phyloP scores from a whole-genome alignment of 495 filamentous ascomycete species.

The Trichoderma asperelloides region DNA sequence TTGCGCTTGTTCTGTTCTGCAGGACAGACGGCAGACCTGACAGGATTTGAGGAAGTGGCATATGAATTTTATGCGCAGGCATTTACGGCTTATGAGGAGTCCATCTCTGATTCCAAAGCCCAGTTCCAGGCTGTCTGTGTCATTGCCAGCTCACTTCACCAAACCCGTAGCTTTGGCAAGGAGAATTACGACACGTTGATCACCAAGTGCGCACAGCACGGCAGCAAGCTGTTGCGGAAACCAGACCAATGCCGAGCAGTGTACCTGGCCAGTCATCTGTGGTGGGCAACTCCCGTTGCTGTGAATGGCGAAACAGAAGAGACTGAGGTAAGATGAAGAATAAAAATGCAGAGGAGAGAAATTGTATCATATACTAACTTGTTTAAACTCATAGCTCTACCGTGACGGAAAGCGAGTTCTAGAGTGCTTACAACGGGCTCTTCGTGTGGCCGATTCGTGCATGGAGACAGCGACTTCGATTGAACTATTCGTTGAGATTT shows the following conservation, averaged over 20 bases:
- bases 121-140: constrained; percentile 98
- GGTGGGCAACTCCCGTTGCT: constrained; percentile 91
- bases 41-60: constrained; percentile 84
- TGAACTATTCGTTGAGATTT: constrained; percentile 94
- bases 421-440: constrained; percentile 89
- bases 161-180: constrained; percentile 76
- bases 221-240: constrained; percentile 95
- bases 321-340: constrained; percentile 55
- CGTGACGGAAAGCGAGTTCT: constrained; percentile 95
- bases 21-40: constrained; percentile 88
- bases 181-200: constrained; percentile 99
- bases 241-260: constrained; percentile 96
- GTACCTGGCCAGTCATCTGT: constrained; percentile 89
- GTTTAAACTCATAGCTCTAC: constrained; percentile 57
- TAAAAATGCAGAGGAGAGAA: neutral
- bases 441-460: constrained; percentile 94
- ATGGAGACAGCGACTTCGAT: constrained; percentile 99
- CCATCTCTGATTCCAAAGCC: constrained; percentile 85
- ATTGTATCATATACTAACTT: constrained; percentile 9
- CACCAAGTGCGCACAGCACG: constrained; percentile 92
- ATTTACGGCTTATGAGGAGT: constrained; percentile 96
- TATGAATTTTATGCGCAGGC: constrained; percentile 99
- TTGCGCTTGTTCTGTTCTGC: constrained; percentile 84
- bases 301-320: constrained; percentile 75
- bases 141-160: constrained; percentile 81